Conservation (phyloP, 1,284 basidiomycete species). For the Xerocomus cyaneibrunnescens region DNA sequence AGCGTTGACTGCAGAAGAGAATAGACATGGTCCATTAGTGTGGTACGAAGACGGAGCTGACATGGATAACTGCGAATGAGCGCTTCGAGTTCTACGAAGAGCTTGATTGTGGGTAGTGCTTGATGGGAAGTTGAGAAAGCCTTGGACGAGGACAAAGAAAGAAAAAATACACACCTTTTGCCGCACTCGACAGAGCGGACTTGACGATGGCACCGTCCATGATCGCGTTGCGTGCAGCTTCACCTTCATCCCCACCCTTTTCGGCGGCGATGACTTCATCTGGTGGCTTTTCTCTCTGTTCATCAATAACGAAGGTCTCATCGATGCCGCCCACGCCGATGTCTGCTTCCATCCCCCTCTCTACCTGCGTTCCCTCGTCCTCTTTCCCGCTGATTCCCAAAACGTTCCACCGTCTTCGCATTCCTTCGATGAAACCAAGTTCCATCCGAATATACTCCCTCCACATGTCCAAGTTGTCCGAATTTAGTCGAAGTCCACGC, state of each 20-base stretch:
- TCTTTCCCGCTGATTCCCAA: constrained; percentile 55
- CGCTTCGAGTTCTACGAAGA: constrained; percentile 57
- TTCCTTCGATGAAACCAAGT: constrained; percentile 81
- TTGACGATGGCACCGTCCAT: constrained; percentile 72
- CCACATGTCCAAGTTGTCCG: constrained; percentile 75
- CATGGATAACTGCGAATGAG: constrained; percentile 58
- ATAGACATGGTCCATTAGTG: constrained; percentile 58
- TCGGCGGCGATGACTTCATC: constrained; percentile 32
- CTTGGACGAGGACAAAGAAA: neutral
- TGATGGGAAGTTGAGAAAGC: constrained; percentile 9
- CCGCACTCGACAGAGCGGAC: constrained; percentile 63
- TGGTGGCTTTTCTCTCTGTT: constrained; percentile 23
- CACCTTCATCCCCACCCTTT: constrained; percentile 42
- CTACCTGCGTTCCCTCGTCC: constrained; percentile 31
- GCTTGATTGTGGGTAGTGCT: constrained; percentile 59
- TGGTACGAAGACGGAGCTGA: constrained; percentile 44
- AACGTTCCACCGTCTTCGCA: constrained; percentile 80
- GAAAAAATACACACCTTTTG: constrained; percentile 49
- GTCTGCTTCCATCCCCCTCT: constrained; percentile 13
- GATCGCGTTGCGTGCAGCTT: constrained; percentile 56
- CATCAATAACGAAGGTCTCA: constrained; percentile 22
- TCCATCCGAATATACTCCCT: constrained; percentile 91
- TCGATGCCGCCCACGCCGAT: constrained; percentile 28
- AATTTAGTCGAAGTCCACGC: constrained; percentile 79
- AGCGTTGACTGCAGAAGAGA: constrained; percentile 45